Conservation (phyloP, 1,284 basidiomycete genomes). For the Moniliophthora roreri region DNA sequence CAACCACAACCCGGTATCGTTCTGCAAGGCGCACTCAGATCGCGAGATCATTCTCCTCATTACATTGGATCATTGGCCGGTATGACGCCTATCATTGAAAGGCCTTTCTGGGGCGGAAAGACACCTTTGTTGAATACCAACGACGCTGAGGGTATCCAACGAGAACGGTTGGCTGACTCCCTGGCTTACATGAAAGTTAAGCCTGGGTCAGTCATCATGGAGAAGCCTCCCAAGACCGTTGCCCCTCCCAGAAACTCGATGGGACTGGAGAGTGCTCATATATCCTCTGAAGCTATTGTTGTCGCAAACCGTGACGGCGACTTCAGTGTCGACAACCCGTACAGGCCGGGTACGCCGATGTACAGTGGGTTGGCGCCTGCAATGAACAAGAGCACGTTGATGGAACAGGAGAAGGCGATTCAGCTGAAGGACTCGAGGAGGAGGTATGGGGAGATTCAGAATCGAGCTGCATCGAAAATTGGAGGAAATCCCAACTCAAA, state of each 20-base stretch:
- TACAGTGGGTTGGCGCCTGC: constrained; percentile 10
- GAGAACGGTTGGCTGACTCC: constrained; percentile 8
- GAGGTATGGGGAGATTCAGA: no score
- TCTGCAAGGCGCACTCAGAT: constrained; percentile 30
- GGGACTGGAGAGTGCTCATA: constrained; percentile 34
- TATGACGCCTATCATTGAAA: constrained; percentile 25
- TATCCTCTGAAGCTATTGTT: constrained; percentile 26
- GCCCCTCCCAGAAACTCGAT: constrained; percentile 24
- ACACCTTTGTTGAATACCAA: constrained; percentile 21
- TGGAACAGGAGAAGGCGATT: not conserved
- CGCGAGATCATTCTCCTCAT: constrained; percentile 1
- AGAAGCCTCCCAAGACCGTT: constrained; percentile 34
- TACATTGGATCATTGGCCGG: constrained; percentile 39
- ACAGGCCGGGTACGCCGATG: constrained; percentile 12
- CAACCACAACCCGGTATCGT: constrained; percentile 59
- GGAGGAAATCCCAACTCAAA: no score
- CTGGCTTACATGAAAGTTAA: constrained; percentile 21
- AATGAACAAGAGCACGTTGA: not conserved
- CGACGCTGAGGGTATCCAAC: constrained; percentile 26
- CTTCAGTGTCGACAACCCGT: constrained; percentile 12
- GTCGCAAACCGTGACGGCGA: not conserved
- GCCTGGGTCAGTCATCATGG: constrained; percentile 26
- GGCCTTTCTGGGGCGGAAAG: constrained; percentile 15
- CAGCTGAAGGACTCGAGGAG: no score
- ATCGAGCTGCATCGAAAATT: no score